phyloP scores from a whole-genome alignment of 768 basidiomycete species.

The Cystobasidium tubakii region DNA sequence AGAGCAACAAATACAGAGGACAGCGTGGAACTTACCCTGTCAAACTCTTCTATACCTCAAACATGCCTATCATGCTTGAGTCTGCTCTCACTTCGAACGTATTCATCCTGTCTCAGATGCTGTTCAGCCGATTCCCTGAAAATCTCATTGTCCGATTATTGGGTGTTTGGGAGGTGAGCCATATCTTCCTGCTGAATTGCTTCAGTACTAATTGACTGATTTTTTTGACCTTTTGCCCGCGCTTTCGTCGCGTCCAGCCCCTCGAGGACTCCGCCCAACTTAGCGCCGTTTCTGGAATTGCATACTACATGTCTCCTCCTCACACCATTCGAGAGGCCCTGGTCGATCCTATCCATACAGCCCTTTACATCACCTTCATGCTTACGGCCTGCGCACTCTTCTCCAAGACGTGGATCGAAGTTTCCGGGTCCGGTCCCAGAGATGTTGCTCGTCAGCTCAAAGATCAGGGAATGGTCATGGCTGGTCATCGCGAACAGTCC shows the following conservation, averaged over 20 bases:
- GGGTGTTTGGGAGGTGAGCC: slow-evolving; percentile 91
- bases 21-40: slow-evolving; percentile 91
- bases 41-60: slow-evolving; percentile 97
- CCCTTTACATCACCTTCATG: slow-evolving; percentile 85
- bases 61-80: slow-evolving; percentile 99
- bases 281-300: slow-evolving; percentile 78
- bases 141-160: slow-evolving; percentile 84
- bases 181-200: slow-evolving; percentile 8
- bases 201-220: background rate
- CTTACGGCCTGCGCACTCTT: slow-evolving; percentile 90
- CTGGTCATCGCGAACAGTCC: slow-evolving; percentile 83
- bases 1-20: slow-evolving; percentile 92
- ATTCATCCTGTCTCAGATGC: slow-evolving; percentile 94
- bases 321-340: slow-evolving; percentile 81
- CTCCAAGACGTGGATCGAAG: slow-evolving; percentile 99
- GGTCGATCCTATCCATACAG: slow-evolving; percentile 87
- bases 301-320: slow-evolving; percentile 98
- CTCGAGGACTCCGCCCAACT: slow-evolving; percentile 91
- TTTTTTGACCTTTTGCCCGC: background rate
- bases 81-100: slow-evolving; percentile 86
- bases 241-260: slow-evolving; percentile 57
- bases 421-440: slow-evolving; percentile 88
- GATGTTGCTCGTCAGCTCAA: slow-evolving; percentile 98
- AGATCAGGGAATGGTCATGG: slow-evolving; percentile 87
- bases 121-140: slow-evolving; percentile 78